Evolutionary conservation across 2,329 filamentous ascomycete species (phyloP), one percentile per base, ranked within the genome.

Genomic region (Nothophaeocryptopus gaeumannii): DNA sequence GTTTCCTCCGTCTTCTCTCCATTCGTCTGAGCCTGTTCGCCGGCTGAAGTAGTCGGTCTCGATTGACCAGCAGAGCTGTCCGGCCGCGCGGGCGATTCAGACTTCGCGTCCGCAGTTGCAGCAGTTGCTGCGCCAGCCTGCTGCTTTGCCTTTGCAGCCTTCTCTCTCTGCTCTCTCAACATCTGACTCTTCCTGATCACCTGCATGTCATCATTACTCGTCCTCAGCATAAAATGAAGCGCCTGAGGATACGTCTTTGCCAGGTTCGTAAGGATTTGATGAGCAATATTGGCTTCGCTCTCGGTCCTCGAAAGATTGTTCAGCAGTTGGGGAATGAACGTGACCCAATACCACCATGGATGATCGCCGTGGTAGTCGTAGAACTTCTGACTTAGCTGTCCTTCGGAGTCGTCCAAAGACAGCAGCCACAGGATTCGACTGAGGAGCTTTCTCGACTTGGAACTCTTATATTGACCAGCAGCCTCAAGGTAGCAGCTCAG

Each of bases 301-400:
- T 92, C 91, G 65, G 62, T 65, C 11, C 96, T 86, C 2, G 88
- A 89, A 43, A 99, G 78, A 45, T 92, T 93, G 37, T 89, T 92
- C 30, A 99, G 81, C 36, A 99, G 79, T 70, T 99, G 93, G 13
- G 93, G 93, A 56, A 99, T 97, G 68, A 95, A 99, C 0, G 92
- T 97, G 60, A 97, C 96, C 93, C 93, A 99, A 73, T 97, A 99
- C 93, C 93, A 99, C 10, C 95, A 89, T 0, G 91, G 90, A 2
- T 90, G 95, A 61, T 99, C 95, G 44, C 93, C 93, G 75, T 97
- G 96, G 74, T 93, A 99, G 60, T 92, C 89, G 58, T 96, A 89
- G 59, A 96, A 99, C 10, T 92, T 89, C 61, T 83, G 78, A 0
- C 89, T 86, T 53, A 99, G 85, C 33, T 81, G 85, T 10, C 89